A percentile compares a stretch with the other conserved stretches of the same genome.
These are phyloP conservation scores for Boechera divaricarpa DNA, from an alignment of 345 rosid species.

Conservation along the genomic window DNA sequence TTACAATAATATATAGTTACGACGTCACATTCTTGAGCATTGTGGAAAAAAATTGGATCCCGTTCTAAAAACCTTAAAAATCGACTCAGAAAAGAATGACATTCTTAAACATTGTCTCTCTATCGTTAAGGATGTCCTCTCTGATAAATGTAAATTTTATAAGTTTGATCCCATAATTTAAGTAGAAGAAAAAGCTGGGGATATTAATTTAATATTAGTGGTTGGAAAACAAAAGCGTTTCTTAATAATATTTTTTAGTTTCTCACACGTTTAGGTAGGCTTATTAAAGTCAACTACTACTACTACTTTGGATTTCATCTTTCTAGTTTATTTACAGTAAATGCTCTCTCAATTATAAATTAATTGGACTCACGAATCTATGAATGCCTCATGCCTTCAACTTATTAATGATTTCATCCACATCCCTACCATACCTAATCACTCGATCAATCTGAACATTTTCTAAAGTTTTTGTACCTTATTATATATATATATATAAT, in stretches of 20 bases:
- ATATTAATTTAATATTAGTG: too few species aligned
- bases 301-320: not conserved
- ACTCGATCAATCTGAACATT: not conserved
- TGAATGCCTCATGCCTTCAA: not conserved
- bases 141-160: too few species aligned
- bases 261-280: conserved; percentile 33
- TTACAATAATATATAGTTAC: not conserved
- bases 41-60: too few species aligned
- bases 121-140: too few species aligned
- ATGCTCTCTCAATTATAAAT: not conserved
- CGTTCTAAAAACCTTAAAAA: too few species aligned
- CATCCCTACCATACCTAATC: not conserved
- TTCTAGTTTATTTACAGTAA: not conserved
- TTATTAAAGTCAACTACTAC: conserved; percentile 36
- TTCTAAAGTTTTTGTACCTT: not conserved
- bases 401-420: not conserved
- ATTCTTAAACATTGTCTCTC: not conserved
- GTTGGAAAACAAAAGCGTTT: not conserved
- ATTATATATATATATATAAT: too few species aligned
- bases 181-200: too few species aligned
- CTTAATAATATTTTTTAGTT: conserved; percentile 18
- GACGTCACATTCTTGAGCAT: not conserved
- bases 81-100: not conserved
- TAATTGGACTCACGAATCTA: conserved; percentile 27
- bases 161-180: too few species aligned